Conservation (phyloP, 2,329 filamentous ascomycete genomes). For the Pseudogymnoascus sp. region DNA sequence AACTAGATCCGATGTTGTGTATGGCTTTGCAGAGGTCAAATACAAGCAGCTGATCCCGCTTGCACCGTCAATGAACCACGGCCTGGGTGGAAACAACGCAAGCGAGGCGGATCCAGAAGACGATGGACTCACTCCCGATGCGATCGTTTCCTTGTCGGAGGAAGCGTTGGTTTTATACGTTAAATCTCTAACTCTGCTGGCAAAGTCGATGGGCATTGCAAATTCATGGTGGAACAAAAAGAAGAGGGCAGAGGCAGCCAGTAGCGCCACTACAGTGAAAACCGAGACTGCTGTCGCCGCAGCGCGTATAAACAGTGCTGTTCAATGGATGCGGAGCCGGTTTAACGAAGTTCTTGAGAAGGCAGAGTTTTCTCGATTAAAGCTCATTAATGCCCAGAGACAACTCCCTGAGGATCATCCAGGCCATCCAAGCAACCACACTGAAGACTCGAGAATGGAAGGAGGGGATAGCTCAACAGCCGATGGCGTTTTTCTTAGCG, state of each 20-base stretch:
- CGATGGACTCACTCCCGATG: slow-evolving; percentile 75
- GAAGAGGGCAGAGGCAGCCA: slow-evolving; percentile 54
- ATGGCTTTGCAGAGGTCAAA: slow-evolving; percentile 96
- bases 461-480: slow-evolving; percentile 53
- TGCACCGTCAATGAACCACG: slow-evolving; percentile 68
- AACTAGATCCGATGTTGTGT: slow-evolving; percentile 90
- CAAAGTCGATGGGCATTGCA: slow-evolving; percentile 92
- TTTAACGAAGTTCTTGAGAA: slow-evolving; percentile 98
- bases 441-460: slow-evolving; percentile 45
- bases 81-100: slow-evolving; percentile 53
- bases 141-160: slow-evolving; percentile 78
- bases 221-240: slow-evolving; percentile 84
- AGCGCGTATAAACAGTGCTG: slow-evolving; percentile 79
- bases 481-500: slow-evolving; percentile 75
- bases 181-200: slow-evolving; percentile 81
- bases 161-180: slow-evolving; percentile 94
- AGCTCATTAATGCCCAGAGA: slow-evolving; percentile 78
- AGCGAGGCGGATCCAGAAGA: slow-evolving; percentile 54
- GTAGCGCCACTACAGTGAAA: slow-evolving; percentile 34
- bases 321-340: slow-evolving; percentile 87
- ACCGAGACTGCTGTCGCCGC: slow-evolving; percentile 34
- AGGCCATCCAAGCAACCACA: slow-evolving; percentile 74
- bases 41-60: slow-evolving; percentile 93
- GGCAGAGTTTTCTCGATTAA: slow-evolving; percentile 85
- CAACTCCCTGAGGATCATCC: slow-evolving; percentile 78